Base-by-base conservation (phyloP, 331 rosid genomes). In the Malus hybrid region DNA sequence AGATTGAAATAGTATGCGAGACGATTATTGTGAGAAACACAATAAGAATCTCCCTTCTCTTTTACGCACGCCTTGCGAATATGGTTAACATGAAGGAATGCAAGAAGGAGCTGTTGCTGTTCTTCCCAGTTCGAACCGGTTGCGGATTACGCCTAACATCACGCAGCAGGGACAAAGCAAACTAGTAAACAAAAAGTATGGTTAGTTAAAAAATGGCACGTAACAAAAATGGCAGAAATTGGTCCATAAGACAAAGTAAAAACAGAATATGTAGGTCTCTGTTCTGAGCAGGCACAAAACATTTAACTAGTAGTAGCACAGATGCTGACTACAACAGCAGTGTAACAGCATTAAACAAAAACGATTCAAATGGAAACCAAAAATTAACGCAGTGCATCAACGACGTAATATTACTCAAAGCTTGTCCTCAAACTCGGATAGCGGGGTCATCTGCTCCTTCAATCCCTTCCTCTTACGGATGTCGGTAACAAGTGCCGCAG, bases 401-500 rank as follows among this genome's bases (percentile, higher is more conserved):
- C 39, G 39, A 59, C 28, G 5, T 3, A 42, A 3, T 10, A 24
- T 42, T 52, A n/a, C 48, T 77, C 55, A 84, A 3, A 80, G 82
- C 82, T 80, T 84, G 77, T 84, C 88, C 75, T 84, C 88, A 1
- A 56, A 81, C 19, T 81, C 85, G 0, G 88, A 75, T 7, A 81
- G 83, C 2, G 85, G 85, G 11, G 88, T 84, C 68, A 84, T 78
- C 65, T 84, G 85, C 70, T 74, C 85, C 91, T 92, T 92, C 92
- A 92, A 83, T 1, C 97, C 97, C 88, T 92, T 92, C 88, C 97
- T 90, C 90, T 88, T 92, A 4, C 93, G 88, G 78, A 92, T 92
- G 55, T 92, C 93, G 0, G 78, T 0, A 1, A 92, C 93, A 69
- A 90, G 86, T 9, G 14, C 24, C 1, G 90, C 5, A 55, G 97